phyloP scores from a whole-genome alignment of 371 early-diverging fungal genomes.

The Lichtheimia ornata region DNA sequence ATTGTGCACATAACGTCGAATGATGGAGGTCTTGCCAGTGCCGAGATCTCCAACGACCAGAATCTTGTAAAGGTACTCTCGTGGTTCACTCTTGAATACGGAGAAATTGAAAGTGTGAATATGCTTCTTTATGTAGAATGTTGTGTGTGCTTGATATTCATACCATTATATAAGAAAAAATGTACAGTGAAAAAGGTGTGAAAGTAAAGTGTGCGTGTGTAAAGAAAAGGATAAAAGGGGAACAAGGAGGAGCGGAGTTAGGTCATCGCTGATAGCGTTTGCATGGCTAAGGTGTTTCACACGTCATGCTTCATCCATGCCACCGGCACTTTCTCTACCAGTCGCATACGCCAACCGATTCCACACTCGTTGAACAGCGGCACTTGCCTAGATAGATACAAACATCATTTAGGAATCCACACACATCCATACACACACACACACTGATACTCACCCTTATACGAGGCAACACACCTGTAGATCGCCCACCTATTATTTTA shows the following conservation, averaged over 20 bases:
- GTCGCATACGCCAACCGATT: conserved; percentile 31
- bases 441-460: conserved; percentile 20
- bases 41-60: conserved; percentile 81
- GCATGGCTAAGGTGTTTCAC: neutral
- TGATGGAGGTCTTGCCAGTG: conserved; percentile 74
- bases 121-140: neutral
- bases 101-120: neutral
- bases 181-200: neutral
- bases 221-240: neutral
- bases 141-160: neutral
- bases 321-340: conserved; percentile 18
- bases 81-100: conserved; percentile 27
- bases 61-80: conserved; percentile 68
- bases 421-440: neutral
- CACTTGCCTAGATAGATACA: conserved; percentile 31
- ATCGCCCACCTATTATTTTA: conserved; percentile 21
- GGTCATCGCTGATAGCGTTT: neutral
- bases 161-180: conserved; percentile 5
- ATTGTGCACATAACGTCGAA: conserved; percentile 70
- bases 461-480: conserved; percentile 29
- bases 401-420: neutral
- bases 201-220: neutral
- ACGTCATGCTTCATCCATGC: neutral
- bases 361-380: conserved; percentile 41
- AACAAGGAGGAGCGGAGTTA: neutral